A percentile compares a stretch with the other conserved stretches of the same genome.
Conservation (phyloP, 768 basidiomycete genomes). For the Neoboletus magnificus region DNA sequence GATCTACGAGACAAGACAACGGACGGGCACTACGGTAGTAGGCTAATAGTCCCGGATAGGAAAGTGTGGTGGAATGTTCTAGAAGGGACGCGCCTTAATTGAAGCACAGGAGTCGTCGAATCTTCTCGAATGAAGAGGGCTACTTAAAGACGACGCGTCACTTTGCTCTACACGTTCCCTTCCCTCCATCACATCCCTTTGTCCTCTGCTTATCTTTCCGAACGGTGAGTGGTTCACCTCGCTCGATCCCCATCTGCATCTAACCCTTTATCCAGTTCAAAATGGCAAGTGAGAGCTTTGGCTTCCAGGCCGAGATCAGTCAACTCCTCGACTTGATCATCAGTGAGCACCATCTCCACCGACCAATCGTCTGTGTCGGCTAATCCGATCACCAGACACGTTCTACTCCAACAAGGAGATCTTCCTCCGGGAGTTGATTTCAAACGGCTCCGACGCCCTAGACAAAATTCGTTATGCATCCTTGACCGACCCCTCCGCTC, state of each 20-base stretch:
- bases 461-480: slow-evolving; percentile 99
- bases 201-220: slow-evolving; percentile 5
- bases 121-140: slow-evolving; percentile 40
- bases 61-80: slow-evolving; percentile 34
- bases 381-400: slow-evolving; percentile 59
- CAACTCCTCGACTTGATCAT: slow-evolving; percentile 98
- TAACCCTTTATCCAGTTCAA: slow-evolving; percentile 22
- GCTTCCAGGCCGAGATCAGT: slow-evolving; percentile 99
- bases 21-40: slow-evolving; percentile 25
- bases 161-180: slow-evolving; percentile 1
- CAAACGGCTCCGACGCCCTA: slow-evolving; percentile 95
- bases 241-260: neutral
- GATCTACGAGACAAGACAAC: slow-evolving; percentile 46
- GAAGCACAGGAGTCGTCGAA: slow-evolving; percentile 31
- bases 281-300: slow-evolving; percentile 86
- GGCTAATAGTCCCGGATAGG: slow-evolving; percentile 21
- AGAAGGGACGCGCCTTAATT: slow-evolving; percentile 25
- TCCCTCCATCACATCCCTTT: slow-evolving; percentile 12
- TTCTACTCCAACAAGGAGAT: slow-evolving; percentile 99
- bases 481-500: slow-evolving; percentile 85
- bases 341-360: slow-evolving; percentile 51
- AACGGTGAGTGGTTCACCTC: slow-evolving; percentile 13
- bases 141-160: slow-evolving; percentile 38
- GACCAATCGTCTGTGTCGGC: neutral
- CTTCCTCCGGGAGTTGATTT: slow-evolving; percentile 98